Conservation (phyloP, 2,329 filamentous ascomycete species). For the Trichoderma sp. region DNA sequence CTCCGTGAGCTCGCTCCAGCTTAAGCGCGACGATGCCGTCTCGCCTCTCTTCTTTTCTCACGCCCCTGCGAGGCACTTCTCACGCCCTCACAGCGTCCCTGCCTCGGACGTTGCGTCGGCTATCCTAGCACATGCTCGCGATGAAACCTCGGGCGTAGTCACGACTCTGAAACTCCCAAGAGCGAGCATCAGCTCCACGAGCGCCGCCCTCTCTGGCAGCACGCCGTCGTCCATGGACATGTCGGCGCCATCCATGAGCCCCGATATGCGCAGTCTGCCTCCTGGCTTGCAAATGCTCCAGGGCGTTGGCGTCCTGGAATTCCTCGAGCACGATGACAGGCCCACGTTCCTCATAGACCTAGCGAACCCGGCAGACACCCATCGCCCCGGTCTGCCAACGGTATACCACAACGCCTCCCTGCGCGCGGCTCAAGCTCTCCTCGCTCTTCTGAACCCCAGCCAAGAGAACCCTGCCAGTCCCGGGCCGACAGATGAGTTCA, state of each 20-base stretch:
- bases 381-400: slow-evolving; percentile 58
- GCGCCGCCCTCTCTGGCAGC: slow-evolving; percentile 52
- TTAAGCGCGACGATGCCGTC: slow-evolving; percentile 43
- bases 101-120: slow-evolving; percentile 48
- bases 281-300: slow-evolving; percentile 60
- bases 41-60: slow-evolving; percentile 59
- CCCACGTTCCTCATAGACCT: slow-evolving; percentile 77
- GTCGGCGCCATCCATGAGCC: slow-evolving; percentile 54
- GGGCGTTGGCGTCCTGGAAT: slow-evolving; percentile 68
- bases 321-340: slow-evolving; percentile 74
- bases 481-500: slow-evolving; percentile 49
- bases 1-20: slow-evolving; percentile 30
- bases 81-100: slow-evolving; percentile 44
- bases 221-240: slow-evolving; percentile 58
- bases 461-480: slow-evolving; percentile 44
- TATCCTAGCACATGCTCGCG: slow-evolving; percentile 52
- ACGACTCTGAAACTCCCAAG: slow-evolving; percentile 60
- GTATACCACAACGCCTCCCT: slow-evolving; percentile 71
- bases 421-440: slow-evolving; percentile 56
- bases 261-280: slow-evolving; percentile 52
- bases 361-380: slow-evolving; percentile 57
- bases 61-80: slow-evolving; percentile 42
- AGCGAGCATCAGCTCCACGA: slow-evolving; percentile 54
- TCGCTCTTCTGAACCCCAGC: slow-evolving; percentile 59
- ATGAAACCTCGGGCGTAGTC: slow-evolving; percentile 48